Evolutionary conservation across 2,329 filamentous ascomycete species (phyloP).

Genomic region (Daldinia sp.): DNA sequence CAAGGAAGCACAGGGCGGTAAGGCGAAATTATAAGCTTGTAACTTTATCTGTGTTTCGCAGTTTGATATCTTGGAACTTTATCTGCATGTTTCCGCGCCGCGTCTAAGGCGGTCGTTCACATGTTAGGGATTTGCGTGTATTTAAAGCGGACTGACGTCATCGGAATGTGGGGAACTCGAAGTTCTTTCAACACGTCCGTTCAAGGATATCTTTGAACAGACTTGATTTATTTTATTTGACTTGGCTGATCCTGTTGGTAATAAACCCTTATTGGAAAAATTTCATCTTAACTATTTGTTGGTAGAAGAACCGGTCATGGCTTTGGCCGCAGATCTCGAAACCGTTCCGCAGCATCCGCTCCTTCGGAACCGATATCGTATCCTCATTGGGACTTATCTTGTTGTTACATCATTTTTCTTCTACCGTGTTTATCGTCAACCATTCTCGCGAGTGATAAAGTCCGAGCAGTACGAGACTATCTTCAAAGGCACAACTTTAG

Average conservation of each 20-base stretch:
- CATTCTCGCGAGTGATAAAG: constrained; percentile 25
- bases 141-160: constrained; percentile 16
- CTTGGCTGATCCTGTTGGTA: not conserved
- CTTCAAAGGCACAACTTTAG: constrained; percentile 36
- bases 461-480: constrained; percentile 36
- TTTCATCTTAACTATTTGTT: not conserved
- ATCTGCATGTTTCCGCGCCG: not conserved
- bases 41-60: not conserved
- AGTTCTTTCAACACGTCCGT: not conserved
- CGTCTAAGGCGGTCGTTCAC: not conserved
- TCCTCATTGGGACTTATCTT: constrained; percentile 79
- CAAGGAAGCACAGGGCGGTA: constrained; percentile 55
- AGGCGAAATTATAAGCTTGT: constrained; percentile 55
- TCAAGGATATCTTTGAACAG: not conserved
- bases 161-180: not conserved
- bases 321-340: constrained; percentile 72
- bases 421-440: constrained; percentile 35
- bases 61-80: not conserved
- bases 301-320: not conserved
- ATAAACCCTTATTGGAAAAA: no score
- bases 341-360: constrained; percentile 4
- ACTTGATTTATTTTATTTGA: not conserved
- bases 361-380: constrained; percentile 66
- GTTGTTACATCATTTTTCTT: constrained; percentile 56
- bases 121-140: not conserved